phyloP scores from a whole-genome alignment of 495 filamentous ascomycete species.

The Penicillium fimorum region DNA sequence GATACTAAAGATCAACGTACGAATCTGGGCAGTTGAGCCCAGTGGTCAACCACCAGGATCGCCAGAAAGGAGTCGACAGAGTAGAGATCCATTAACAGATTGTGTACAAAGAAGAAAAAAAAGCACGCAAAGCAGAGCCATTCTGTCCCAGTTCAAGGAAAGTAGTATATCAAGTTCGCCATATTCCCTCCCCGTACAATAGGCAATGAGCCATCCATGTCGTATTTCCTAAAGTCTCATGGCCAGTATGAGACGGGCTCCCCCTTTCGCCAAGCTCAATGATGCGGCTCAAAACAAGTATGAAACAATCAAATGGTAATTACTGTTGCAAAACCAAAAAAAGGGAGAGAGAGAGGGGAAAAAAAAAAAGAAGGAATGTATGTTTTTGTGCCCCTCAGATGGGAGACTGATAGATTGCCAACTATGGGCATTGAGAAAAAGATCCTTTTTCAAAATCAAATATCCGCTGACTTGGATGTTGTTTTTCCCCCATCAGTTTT shows the following conservation, averaged over 20 bases:
- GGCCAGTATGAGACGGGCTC: conserved; percentile 7
- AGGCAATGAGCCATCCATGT: conserved; percentile 2
- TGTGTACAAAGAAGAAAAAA: conserved; percentile 18
- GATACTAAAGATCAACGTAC: no score
- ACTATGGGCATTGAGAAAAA: background rate
- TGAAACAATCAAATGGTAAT: conserved; percentile 5
- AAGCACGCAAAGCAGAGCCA: conserved; percentile 15
- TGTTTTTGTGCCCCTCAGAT: background rate
- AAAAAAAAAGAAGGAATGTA: background rate
- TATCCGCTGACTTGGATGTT: background rate
- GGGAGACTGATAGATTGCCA: conserved; percentile 4
- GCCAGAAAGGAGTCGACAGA: background rate
- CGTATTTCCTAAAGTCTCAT: background rate
- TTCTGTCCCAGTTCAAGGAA: conserved; percentile 13
- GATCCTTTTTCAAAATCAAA: conserved; percentile 3
- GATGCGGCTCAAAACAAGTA: background rate
- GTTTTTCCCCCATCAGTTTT: conserved; percentile 5
- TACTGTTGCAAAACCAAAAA: conserved; percentile 1
- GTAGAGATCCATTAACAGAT: conserved; percentile 4
- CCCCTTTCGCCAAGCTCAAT: conserved; percentile 23
- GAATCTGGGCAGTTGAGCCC: no score
- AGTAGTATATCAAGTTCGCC: conserved; percentile 10
- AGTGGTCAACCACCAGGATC: no score
- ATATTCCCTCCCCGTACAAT: conserved; percentile 2
- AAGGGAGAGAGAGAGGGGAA: background rate